Evolutionary conservation across 1,284 basidiomycete species (phyloP).

Genomic region (Ustilago shanxiensis): DNA sequence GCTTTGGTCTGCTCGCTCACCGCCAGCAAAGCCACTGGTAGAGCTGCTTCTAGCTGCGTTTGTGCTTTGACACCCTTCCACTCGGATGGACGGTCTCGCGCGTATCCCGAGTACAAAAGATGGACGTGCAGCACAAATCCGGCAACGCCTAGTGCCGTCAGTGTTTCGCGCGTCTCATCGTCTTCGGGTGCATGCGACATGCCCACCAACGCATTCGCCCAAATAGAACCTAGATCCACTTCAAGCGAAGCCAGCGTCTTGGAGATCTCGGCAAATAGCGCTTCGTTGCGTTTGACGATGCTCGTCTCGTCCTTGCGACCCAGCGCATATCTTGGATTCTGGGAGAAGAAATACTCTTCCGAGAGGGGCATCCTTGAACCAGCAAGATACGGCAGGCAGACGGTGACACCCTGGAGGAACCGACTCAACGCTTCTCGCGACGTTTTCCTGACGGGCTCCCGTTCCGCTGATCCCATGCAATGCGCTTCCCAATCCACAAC

Average conservation of each 20-base stretch:
- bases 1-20: slow-evolving; percentile 42
- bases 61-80: slow-evolving; percentile 41
- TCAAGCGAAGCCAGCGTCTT: slow-evolving; percentile 43
- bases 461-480: slow-evolving; percentile 22
- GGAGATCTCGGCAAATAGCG: slow-evolving; percentile 44
- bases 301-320: slow-evolving; percentile 9
- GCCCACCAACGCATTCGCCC: slow-evolving; percentile 30
- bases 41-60: slow-evolving; percentile 40
- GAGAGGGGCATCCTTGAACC: slow-evolving; percentile 29
- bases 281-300: slow-evolving; percentile 35
- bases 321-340: slow-evolving; percentile 33
- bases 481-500: slow-evolving; percentile 48
- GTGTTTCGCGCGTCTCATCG: slow-evolving; percentile 30
- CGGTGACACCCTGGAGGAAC: slow-evolving; percentile 43
- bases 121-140: slow-evolving; percentile 44
- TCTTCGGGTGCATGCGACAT: slow-evolving; percentile 37
- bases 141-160: slow-evolving; percentile 31
- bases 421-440: slow-evolving; percentile 38
- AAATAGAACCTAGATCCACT: slow-evolving; percentile 37
- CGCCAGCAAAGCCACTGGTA: slow-evolving; percentile 39
- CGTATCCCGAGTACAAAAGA: slow-evolving; percentile 41
- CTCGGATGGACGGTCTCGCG: slow-evolving; percentile 31
- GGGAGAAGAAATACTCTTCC: slow-evolving; percentile 30
- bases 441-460: slow-evolving; percentile 23
- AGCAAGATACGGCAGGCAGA: slow-evolving; percentile 37